phyloP scores from a whole-genome alignment of 805 yeast species.

The Hanseniaspora thailandica region DNA sequence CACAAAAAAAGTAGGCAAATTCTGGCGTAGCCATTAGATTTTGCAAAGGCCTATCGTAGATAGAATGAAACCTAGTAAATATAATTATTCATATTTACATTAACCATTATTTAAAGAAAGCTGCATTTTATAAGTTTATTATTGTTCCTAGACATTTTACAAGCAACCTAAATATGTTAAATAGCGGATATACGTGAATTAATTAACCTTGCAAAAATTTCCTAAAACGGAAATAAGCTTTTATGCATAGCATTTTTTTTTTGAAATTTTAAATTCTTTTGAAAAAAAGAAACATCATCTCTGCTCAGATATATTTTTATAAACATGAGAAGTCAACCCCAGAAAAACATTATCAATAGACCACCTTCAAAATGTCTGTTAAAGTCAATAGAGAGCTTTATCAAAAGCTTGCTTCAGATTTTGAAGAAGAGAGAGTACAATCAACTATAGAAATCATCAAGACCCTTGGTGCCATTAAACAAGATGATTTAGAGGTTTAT shows the following conservation, averaged over 20 bases:
- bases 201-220: background rate
- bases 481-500: slow-evolving; percentile 24
- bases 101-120: too few species aligned
- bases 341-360: background rate
- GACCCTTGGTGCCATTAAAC: slow-evolving; percentile 39
- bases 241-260: background rate
- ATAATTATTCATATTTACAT: too few species aligned
- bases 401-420: slow-evolving; percentile 65
- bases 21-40: too few species aligned
- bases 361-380: slow-evolving; percentile 4
- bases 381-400: slow-evolving; percentile 61
- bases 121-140: too few species aligned
- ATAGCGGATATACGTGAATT: background rate
- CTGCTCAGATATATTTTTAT: too few species aligned
- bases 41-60: too few species aligned
- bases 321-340: background rate
- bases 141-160: too few species aligned
- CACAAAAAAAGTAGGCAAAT: too few species aligned
- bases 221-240: background rate
- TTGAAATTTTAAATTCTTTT: background rate
- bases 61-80: too few species aligned
- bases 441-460: slow-evolving; percentile 58
- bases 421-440: slow-evolving; percentile 55
- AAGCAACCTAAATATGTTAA: too few species aligned
- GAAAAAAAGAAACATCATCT: background rate